These are phyloP conservation scores for Penicillium arizonense DNA, from an alignment of 495 filamentous ascomycete genomes.

Conservation along the genomic window DNA sequence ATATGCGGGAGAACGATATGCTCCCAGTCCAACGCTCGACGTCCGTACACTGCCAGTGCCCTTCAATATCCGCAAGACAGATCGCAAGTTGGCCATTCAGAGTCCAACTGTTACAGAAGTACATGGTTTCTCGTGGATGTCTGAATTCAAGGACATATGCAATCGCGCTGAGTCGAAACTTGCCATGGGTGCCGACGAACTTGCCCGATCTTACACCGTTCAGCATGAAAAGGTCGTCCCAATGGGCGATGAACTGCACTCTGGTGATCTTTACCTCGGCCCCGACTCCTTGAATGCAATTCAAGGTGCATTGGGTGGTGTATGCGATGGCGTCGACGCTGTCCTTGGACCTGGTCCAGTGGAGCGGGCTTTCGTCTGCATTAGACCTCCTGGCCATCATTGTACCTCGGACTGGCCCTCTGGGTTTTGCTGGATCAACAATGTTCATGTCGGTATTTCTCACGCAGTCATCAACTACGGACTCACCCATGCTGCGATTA, in stretches of 20 bases:
- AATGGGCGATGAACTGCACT: constrained; percentile 38
- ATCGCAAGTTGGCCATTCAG: constrained; percentile 56
- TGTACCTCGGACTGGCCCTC: constrained; percentile 85
- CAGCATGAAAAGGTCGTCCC: no score
- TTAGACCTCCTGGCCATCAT: constrained; percentile 90
- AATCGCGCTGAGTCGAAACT: constrained; percentile 71
- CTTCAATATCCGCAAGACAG: constrained; percentile 77
- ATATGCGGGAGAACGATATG: constrained; percentile 68
- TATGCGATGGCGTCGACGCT: constrained; percentile 86
- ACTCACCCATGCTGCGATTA: constrained; percentile 89
- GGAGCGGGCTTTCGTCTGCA: constrained; percentile 76
- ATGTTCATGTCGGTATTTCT: constrained; percentile 94
- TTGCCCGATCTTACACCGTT: constrained; percentile 55
- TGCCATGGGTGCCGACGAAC: constrained; percentile 69
- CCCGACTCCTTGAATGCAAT: constrained; percentile 81
- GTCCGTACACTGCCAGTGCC: constrained; percentile 52
- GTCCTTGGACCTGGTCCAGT: constrained; percentile 63
- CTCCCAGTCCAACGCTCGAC: constrained; percentile 58
- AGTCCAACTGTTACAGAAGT: constrained; percentile 73
- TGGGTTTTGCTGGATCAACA: constrained; percentile 98
- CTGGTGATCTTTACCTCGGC: constrained; percentile 88
- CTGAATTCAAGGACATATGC: constrained; percentile 83
- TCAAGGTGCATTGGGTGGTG: constrained; percentile 83
- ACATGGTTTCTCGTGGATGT: constrained; percentile 87
- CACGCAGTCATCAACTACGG: constrained; percentile 79